A percentile compares a stretch with the other conserved stretches of the same genome.
phyloP scores from a whole-genome alignment of 768 basidiomycete species.

The Rubroboletus pulcherrimus region DNA sequence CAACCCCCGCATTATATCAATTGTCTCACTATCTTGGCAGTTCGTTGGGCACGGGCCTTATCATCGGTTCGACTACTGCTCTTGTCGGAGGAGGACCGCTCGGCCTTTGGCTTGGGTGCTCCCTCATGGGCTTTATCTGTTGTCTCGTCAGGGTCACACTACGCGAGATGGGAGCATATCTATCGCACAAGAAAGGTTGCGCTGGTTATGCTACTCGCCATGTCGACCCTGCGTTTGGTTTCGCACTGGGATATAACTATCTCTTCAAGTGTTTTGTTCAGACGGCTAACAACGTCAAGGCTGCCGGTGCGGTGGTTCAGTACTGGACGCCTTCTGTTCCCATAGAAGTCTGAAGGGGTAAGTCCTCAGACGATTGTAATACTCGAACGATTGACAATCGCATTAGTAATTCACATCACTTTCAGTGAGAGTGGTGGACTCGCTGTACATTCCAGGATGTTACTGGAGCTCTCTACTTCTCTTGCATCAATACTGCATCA shows the following conservation, averaged over 20 bases:
- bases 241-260: conserved; percentile 50
- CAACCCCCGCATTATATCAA: background rate
- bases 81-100: conserved; percentile 53
- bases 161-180: conserved; percentile 36
- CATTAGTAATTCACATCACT: conserved; percentile 52
- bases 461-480: background rate
- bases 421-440: conserved; percentile 40
- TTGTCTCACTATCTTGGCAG: conserved; percentile 38
- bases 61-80: conserved; percentile 59
- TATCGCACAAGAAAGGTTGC: conserved; percentile 59
- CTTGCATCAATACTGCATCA: conserved; percentile 28
- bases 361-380: conserved; percentile 12
- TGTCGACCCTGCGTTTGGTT: conserved; percentile 65
- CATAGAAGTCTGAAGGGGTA: conserved; percentile 55
- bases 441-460: background rate
- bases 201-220: conserved; percentile 60
- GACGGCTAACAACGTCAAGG: conserved; percentile 64
- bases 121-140: conserved; percentile 53
- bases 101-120: conserved; percentile 39
- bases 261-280: conserved; percentile 60
- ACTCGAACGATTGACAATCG: conserved; percentile 1
- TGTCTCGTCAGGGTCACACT: conserved; percentile 56
- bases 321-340: conserved; percentile 47
- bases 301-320: conserved; percentile 50
- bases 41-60: conserved; percentile 52